Conservation (phyloP, 2,329 filamentous ascomycete genomes). For the Lithohypha guttulata region DNA sequence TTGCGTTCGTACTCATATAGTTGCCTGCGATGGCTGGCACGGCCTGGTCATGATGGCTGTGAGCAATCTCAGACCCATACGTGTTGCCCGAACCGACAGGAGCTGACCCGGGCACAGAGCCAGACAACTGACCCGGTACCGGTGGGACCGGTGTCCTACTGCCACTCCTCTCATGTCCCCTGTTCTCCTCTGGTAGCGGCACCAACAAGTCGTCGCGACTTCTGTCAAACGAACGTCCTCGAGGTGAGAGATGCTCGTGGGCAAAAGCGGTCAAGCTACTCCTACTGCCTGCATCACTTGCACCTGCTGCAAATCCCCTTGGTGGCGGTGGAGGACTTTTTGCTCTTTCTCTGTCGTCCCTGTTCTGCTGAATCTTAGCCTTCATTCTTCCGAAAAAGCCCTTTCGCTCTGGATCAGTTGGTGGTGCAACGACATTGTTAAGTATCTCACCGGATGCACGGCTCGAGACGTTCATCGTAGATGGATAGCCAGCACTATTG, state of each 20-base stretch:
- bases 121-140: not conserved
- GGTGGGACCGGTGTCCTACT: not conserved
- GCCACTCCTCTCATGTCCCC: not conserved
- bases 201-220: conserved; percentile 14
- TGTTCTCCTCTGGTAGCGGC: conserved; percentile 7
- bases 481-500: conserved; percentile 21
- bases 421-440: conserved; percentile 20
- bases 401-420: conserved; percentile 42
- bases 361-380: conserved; percentile 47
- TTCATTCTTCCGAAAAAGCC: conserved; percentile 55
- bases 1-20: no score
- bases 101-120: not conserved
- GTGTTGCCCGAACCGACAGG: no score
- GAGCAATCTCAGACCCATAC: no score
- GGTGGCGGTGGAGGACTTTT: conserved; percentile 39
- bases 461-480: conserved; percentile 24
- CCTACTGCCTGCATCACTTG: conserved; percentile 25
- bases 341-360: conserved; percentile 44
- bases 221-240: conserved; percentile 20
- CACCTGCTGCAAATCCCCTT: no score
- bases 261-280: conserved; percentile 29
- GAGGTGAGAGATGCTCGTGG: conserved; percentile 19
- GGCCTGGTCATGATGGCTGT: no score
- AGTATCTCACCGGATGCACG: conserved; percentile 32
- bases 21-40: no score